A percentile compares a stretch with the other conserved stretches of the same genome.
Evolutionary conservation across 768 basidiomycete species (phyloP).

Genomic region (Porphyrellus cyaneotinctus): DNA sequence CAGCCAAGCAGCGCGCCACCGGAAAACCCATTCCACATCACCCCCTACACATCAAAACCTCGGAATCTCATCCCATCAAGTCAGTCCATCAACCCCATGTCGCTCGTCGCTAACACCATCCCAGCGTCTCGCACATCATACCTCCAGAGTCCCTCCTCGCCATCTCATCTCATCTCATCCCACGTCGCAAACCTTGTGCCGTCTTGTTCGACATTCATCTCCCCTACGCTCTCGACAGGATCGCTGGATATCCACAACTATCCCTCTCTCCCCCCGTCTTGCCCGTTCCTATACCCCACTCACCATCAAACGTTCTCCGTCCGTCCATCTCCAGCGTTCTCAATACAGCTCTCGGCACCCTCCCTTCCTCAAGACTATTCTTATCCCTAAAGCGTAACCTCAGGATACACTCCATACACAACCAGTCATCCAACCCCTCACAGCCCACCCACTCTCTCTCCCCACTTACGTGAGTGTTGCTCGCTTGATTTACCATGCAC

Average conservation of each 20-base stretch:
- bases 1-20: slow-evolving; percentile 23
- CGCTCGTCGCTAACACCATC: neutral
- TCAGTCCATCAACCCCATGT: slow-evolving; percentile 31
- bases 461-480: slow-evolving; percentile 16
- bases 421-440: neutral
- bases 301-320: slow-evolving; percentile 1
- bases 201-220: slow-evolving; percentile 36
- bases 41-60: slow-evolving; percentile 53
- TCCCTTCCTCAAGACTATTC: slow-evolving; percentile 17
- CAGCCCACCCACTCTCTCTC: slow-evolving; percentile 12
- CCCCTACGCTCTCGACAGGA: slow-evolving; percentile 30
- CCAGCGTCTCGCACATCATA: slow-evolving; percentile 54
- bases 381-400: slow-evolving; percentile 22
- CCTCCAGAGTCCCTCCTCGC: slow-evolving; percentile 45
- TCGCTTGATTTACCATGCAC: neutral
- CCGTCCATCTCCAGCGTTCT: slow-evolving; percentile 15
- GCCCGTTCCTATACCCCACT: slow-evolving; percentile 15
- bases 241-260: slow-evolving; percentile 41
- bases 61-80: slow-evolving; percentile 82
- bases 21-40: slow-evolving; percentile 39
- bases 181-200: slow-evolving; percentile 16
- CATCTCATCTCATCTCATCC: slow-evolving; percentile 36
- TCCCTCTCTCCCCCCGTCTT: slow-evolving; percentile 23
- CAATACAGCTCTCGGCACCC: slow-evolving; percentile 20
- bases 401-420: slow-evolving; percentile 2